Percentiles rank a stretch among this genome's conserved stretches.
Conservation (phyloP, 139 green algal species). For the Chlamydomonas schloesseri region DNA sequence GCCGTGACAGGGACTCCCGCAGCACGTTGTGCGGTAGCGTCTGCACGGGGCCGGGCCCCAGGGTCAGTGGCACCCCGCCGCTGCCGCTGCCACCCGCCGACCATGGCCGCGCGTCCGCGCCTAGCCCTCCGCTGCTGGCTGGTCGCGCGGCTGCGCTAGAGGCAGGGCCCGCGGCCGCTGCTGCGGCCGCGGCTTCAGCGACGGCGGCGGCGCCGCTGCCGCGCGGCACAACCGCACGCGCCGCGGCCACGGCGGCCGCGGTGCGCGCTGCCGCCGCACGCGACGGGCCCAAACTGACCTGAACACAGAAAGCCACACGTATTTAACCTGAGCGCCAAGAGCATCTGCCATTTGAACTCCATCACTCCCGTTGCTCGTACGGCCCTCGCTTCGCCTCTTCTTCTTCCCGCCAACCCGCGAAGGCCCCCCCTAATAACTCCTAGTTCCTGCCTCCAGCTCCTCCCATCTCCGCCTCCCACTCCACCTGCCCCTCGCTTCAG, state of each 20-base stretch:
- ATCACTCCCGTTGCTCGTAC: no score
- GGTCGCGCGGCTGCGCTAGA: neutral
- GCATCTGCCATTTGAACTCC: no score
- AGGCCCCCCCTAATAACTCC: no score
- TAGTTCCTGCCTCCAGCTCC: no score
- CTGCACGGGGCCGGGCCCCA: slow-evolving; percentile 23
- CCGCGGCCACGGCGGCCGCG: neutral
- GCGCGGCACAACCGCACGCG: neutral
- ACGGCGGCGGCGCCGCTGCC: neutral
- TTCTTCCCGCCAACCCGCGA: no score
- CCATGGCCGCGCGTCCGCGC: neutral
- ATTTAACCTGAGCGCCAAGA: no score
- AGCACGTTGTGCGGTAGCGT: slow-evolving; percentile 25
- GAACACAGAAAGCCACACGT: no score
- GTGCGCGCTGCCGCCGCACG: neutral
- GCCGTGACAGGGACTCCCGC: slow-evolving; percentile 16
- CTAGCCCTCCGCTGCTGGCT: neutral
- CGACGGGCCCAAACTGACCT: neutral
- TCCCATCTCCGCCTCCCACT: no score
- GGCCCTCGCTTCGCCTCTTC: no score
- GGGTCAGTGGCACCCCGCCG: neutral
- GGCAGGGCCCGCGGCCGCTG: neutral
- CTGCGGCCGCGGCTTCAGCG: neutral
- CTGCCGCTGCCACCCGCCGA: neutral
- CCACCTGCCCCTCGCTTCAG: no score